These are phyloP conservation scores for Ligustrum vulgare DNA, from an alignment of 257 asterid species.

Conservation along the genomic window DNA sequence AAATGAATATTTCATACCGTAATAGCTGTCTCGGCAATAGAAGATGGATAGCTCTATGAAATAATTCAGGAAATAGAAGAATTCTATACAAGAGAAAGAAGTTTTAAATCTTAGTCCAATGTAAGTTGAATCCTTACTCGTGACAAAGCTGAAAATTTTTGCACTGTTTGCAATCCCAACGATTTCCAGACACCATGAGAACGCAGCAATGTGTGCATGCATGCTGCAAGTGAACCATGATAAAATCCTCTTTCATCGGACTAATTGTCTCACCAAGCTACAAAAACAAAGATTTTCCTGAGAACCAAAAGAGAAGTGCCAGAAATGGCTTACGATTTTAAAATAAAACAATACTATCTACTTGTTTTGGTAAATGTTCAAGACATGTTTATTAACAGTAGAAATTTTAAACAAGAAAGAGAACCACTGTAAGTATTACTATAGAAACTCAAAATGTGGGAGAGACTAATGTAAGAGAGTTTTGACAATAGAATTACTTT, in stretches of 20 bases:
- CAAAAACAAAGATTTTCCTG: conserved; percentile 24
- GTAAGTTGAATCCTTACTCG: conserved; percentile 49
- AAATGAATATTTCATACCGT: not conserved
- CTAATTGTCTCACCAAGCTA: conserved; percentile 97
- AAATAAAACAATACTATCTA: not conserved
- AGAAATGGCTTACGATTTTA: not conserved
- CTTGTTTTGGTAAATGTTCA: not conserved
- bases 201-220: conserved; percentile 90
- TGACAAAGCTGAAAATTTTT: conserved; percentile 85
- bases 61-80: conserved; percentile 10
- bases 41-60: not conserved
- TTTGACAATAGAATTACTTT: conserved; percentile 49
- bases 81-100: conserved; percentile 6
- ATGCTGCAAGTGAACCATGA: conserved; percentile 96
- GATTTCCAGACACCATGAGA: conserved; percentile 83
- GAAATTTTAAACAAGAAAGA: not conserved
- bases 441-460: not conserved
- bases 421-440: not conserved
- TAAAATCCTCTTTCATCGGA: conserved; percentile 97
- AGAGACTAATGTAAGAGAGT: not conserved
- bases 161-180: conserved; percentile 90
- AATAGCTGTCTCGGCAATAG: conserved; percentile 7
- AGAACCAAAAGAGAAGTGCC: conserved; percentile 17
- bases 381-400: not conserved
- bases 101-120: conserved; percentile 9